Evolutionary conservation across 345 rosid genomes (phyloP).

Genomic region (Linum lewisii): DNA sequence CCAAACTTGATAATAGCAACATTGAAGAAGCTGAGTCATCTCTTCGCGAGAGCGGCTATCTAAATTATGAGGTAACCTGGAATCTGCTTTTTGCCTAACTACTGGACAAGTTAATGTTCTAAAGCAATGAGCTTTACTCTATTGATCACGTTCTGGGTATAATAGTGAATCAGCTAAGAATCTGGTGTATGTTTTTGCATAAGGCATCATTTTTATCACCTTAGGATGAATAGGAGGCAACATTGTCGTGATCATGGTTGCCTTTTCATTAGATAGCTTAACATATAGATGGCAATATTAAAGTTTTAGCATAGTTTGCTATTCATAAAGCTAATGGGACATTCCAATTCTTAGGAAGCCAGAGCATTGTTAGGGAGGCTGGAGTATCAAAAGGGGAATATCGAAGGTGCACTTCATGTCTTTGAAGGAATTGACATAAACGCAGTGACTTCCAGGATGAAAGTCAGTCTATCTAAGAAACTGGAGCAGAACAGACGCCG

Average conservation of each 20-base stretch:
- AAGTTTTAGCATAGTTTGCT: not conserved
- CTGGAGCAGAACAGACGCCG: not conserved
- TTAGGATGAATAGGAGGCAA: not conserved
- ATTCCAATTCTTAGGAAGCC: not conserved
- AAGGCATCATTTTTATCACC: not conserved
- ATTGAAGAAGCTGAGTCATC: conserved; percentile 78
- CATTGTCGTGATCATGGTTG: too few relatives aligned
- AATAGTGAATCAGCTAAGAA: too few relatives aligned
- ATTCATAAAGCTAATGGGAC: not conserved
- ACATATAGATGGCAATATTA: too few relatives aligned
- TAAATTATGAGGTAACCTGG: conserved; percentile 54
- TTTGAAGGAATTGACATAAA: conserved; percentile 2
- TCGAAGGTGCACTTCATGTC: conserved; percentile 7
- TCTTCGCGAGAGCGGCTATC: conserved; percentile 72
- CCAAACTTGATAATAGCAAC: conserved; percentile 55
- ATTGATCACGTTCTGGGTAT: too few relatives aligned
- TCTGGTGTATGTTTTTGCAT: not conserved
- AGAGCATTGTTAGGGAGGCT: conserved; percentile 5
- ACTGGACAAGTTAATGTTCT: not conserved
- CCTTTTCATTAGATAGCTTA: too few relatives aligned
- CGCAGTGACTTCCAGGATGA: conserved; percentile 3
- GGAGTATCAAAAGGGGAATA: conserved; percentile 6
- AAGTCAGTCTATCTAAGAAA: not conserved
- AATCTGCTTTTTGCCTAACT: conserved; percentile 4
- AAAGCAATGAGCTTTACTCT: too few relatives aligned